Evolutionary conservation across 345 rosid species (phyloP).

Genomic region (Dimocarpus longan): DNA sequence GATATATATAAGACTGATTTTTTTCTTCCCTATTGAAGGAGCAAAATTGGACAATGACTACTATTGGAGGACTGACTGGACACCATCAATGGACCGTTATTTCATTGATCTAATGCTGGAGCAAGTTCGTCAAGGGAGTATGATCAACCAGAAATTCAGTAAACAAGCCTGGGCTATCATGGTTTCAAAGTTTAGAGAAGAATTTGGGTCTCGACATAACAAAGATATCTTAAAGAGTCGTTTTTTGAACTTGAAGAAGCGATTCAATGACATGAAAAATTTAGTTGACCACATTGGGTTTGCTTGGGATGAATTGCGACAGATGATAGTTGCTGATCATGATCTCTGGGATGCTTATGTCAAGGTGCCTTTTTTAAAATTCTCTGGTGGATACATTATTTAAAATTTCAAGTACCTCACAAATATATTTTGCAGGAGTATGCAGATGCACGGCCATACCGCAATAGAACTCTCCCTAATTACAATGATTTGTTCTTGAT

Average conservation of each 20-base stretch:
- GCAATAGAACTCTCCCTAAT: conserved; percentile 42
- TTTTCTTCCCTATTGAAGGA: conserved; percentile 25
- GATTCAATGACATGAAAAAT: conserved; percentile 32
- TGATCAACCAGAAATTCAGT: conserved; percentile 35
- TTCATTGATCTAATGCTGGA: conserved; percentile 53
- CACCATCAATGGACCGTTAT: conserved; percentile 51
- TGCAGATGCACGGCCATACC: conserved; percentile 41
- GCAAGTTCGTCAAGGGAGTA: conserved; percentile 46
- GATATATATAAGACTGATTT: background rate
- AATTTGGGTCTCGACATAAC: conserved; percentile 44
- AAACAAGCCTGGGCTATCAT: conserved; percentile 50
- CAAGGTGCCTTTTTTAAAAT: conserved; percentile 36
- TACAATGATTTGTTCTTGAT: conserved; percentile 53
- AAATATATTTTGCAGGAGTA: conserved; percentile 40
- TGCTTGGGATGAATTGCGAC: conserved; percentile 33
- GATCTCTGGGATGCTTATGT: conserved; percentile 43
- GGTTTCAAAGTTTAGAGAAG: conserved; percentile 43
- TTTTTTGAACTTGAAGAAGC: conserved; percentile 33
- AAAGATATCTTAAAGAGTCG: conserved; percentile 43
- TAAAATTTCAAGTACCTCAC: conserved; percentile 16
- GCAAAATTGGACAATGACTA: conserved; percentile 26
- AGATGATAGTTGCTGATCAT: conserved; percentile 39
- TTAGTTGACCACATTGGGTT: conserved; percentile 30
- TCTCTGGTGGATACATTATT: conserved; percentile 2
- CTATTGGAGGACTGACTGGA: conserved; percentile 40